Percentiles rank a stretch among this genome's conserved stretches.
These are phyloP conservation scores for Plantago ovata DNA, from an alignment of 257 asterid species.

Conservation along the genomic window DNA sequence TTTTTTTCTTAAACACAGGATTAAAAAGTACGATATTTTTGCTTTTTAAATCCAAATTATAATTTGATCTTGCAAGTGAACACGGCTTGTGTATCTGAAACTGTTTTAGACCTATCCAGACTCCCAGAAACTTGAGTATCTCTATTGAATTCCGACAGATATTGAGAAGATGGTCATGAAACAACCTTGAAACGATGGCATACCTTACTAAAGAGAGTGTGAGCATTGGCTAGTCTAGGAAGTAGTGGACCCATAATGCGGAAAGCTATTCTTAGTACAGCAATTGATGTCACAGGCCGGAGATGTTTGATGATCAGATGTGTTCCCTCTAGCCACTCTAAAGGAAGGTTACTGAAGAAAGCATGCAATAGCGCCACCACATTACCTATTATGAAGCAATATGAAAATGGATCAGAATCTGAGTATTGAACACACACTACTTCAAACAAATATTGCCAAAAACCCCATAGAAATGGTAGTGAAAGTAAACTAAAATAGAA, in stretches of 20 bases:
- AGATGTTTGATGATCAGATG: conserved; percentile 83
- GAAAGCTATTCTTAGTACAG: conserved; percentile 87
- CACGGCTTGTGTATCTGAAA: background rate
- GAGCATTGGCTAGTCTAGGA: conserved; percentile 89
- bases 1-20: no score
- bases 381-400: conserved; percentile 51
- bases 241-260: conserved; percentile 97
- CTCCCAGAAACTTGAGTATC: no score
- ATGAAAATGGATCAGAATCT: conserved; percentile 8
- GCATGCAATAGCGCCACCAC: conserved; percentile 88
- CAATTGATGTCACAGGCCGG: conserved; percentile 88
- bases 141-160: background rate
- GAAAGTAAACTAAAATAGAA: no score
- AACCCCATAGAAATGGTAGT: no score
- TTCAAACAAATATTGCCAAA: background rate
- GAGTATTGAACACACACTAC: background rate
- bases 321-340: conserved; percentile 96
- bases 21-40: no score
- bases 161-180: background rate
- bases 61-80: background rate
- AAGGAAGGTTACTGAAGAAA: conserved; percentile 89
- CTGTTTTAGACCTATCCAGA: conserved; percentile 6
- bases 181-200: background rate
- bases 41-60: background rate
- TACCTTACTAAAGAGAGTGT: conserved; percentile 85